These are phyloP conservation scores for Arxiozyma slooffiae DNA, from an alignment of 1,139 yeast genomes.

Conservation along the genomic window DNA sequence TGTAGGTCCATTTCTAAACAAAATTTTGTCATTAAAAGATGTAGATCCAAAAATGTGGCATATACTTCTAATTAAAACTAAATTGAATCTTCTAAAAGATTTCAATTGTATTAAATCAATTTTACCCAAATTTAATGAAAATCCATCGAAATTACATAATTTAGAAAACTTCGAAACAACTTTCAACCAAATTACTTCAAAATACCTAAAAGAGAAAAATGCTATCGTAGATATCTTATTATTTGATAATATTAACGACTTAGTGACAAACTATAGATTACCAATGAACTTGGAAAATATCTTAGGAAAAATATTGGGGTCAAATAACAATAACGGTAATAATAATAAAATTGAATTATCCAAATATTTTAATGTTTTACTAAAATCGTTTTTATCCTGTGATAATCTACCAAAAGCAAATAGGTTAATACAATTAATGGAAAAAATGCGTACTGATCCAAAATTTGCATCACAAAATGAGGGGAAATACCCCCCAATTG, in stretches of 20 bases:
- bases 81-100: conserved; percentile 18
- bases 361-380: neutral
- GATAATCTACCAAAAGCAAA: conserved; percentile 16
- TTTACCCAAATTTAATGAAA: neutral
- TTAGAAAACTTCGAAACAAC: conserved; percentile 8
- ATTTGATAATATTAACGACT: conserved; percentile 6
- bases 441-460: neutral
- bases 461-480: neutral
- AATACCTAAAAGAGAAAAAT: conserved; percentile 10
- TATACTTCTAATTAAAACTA: conserved; percentile 12
- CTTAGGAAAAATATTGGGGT: neutral
- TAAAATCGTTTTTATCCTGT: conserved; percentile 13
- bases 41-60: neutral
- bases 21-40: conserved; percentile 3
- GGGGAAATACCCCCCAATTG: neutral
- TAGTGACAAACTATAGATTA: conserved; percentile 3
- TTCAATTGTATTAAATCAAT: conserved; percentile 13
- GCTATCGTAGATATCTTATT: conserved; percentile 10
- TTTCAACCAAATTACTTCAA: conserved; percentile 10
- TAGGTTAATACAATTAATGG: neutral
- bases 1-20: conserved; percentile 14
- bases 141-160: neutral
- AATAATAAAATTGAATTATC: neutral
- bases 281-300: neutral
- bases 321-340: neutral